Evolutionary conservation across 345 rosid genomes (phyloP), one percentile per base, ranked within the genome.

Genomic region (Eucalyptus decipiens): DNA sequence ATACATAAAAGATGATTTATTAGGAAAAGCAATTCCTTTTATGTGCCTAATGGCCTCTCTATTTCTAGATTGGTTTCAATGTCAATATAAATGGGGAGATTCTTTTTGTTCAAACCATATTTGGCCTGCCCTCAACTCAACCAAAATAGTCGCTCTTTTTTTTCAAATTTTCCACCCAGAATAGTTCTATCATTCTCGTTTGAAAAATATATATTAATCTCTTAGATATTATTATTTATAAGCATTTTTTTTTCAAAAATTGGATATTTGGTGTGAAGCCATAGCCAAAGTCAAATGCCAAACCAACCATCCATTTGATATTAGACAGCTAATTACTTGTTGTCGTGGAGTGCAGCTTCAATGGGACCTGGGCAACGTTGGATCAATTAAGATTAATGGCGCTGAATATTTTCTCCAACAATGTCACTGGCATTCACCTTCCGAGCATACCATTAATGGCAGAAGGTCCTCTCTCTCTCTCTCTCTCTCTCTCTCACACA

Each of bases 371-470:
- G 6, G 87, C 86, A 62, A 80, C 7, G 98, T 95, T 3, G 94
- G 94, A 32, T 94, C 92, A 80, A 89, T 96, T 40, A 48, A 52
- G 88, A 88, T 95, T 8, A 93, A 94, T 90, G 94, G 93, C 49
- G 92, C 91, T 6, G 89, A 88, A 34, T 97, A 91, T 89, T 62
- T 91, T 62, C 98, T 97, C 80, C 93, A 91, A 51, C 98, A 95
- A 90, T 80, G 89, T 87, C 99, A 97, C 86, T 97, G 99, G 98
- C 97, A 96, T 90, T 91, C 98, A 11, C 98, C 98, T 87, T 96
- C 98, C 12, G 98, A 96, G 93, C 98, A 96, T 37, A 91, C 96
- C 80, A 87, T 97, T 90, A 92, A 96, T 76, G 96, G 96, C 89
- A 92, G 91, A 83, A 96, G 97, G 97, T 86, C 52, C 69, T 62